A percentile compares a stretch with the other conserved stretches of the same genome.
Conservation (phyloP, 2,329 filamentous ascomycete species). For the Magnaporthales sp. region DNA sequence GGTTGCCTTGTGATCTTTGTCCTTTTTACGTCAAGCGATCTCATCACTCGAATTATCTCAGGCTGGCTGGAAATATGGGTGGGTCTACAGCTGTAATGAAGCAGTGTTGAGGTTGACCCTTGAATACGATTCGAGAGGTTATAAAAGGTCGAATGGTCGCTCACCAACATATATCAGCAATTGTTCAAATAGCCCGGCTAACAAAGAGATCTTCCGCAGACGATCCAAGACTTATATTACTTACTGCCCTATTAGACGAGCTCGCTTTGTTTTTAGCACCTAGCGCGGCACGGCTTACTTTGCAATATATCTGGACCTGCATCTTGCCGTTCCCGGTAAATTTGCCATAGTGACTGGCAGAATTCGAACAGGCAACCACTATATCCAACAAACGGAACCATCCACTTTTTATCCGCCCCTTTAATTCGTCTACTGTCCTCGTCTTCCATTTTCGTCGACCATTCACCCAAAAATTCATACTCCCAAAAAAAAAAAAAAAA, state of each 20-base stretch:
- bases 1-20: background rate
- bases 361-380: background rate
- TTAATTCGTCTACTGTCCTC: background rate
- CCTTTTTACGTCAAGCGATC: background rate
- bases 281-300: background rate
- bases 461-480: background rate
- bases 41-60: background rate
- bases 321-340: background rate
- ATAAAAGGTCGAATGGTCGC: background rate
- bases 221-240: background rate
- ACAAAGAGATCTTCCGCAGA: background rate
- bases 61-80: background rate
- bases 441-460: background rate
- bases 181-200: background rate
- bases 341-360: background rate
- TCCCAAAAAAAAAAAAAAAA: background rate
- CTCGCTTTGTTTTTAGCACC: background rate
- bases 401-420: background rate
- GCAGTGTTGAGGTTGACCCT: background rate
- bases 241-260: background rate
- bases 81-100: background rate
- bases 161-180: background rate
- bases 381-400: background rate
- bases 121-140: background rate
- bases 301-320: background rate